A percentile compares a stretch with the other conserved stretches of the same genome.
Conservation (phyloP, 2,329 filamentous ascomycete genomes). For the Colletotrichum salicis region DNA sequence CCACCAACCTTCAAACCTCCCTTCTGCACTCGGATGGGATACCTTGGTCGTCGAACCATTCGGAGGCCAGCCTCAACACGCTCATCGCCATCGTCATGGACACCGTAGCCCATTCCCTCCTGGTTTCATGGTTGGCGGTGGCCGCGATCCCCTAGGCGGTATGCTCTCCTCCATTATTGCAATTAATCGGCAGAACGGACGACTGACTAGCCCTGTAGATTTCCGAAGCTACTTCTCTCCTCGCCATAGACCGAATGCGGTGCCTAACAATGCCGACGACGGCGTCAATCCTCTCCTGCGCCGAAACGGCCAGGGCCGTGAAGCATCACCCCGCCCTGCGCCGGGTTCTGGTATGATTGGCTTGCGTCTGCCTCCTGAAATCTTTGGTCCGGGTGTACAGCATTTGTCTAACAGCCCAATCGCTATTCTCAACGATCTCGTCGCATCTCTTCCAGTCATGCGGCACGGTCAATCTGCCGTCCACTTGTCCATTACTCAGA, state of each 20-base stretch:
- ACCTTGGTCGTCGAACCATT: constrained; percentile 63
- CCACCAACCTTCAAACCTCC: constrained; percentile 54
- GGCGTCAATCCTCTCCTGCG: constrained; percentile 88
- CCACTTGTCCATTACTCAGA: constrained; percentile 68
- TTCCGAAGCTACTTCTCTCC: constrained; percentile 62
- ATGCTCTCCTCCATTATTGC: neutral
- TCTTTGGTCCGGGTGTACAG: constrained; percentile 53
- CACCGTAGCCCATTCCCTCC: constrained; percentile 71
- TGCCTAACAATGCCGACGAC: constrained; percentile 75
- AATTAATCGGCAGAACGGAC: neutral
- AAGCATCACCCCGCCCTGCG: constrained; percentile 59
- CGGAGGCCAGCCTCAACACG: constrained; percentile 57
- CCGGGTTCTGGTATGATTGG: constrained; percentile 65
- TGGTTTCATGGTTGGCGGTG: constrained; percentile 63
- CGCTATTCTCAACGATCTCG: constrained; percentile 65
- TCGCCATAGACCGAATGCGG: constrained; percentile 63
- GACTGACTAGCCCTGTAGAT: constrained; percentile 44
- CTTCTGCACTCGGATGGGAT: constrained; percentile 67
- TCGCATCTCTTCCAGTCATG: constrained; percentile 63
- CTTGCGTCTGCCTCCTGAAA: constrained; percentile 56
- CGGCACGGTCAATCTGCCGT: constrained; percentile 62
- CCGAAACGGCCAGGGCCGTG: constrained; percentile 60
- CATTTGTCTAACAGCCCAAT: constrained; percentile 61
- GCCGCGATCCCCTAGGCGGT: constrained; percentile 58
- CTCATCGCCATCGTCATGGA: constrained; percentile 63